Evolutionary conservation across 2,329 filamentous ascomycete genomes (phyloP).

Genomic region (Fusarium acutatum): DNA sequence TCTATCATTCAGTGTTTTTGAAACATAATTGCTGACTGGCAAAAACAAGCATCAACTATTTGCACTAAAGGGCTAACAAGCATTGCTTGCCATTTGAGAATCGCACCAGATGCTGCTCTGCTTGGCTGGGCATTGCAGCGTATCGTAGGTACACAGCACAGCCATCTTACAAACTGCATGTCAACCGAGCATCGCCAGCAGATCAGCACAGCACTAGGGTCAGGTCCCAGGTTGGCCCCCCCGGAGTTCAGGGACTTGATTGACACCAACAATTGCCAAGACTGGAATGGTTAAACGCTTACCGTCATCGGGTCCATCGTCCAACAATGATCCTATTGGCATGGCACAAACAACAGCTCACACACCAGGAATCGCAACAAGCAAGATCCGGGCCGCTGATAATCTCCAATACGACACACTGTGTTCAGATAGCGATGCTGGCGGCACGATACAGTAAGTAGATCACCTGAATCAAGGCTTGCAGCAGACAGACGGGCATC

Average conservation of each 20-base stretch:
- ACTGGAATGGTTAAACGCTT: constrained; percentile 21
- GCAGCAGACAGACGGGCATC: neutral
- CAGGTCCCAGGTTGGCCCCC: constrained; percentile 24
- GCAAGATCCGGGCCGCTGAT: constrained; percentile 26
- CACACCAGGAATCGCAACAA: constrained; percentile 17
- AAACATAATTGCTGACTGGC: neutral
- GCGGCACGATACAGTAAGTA: constrained; percentile 2
- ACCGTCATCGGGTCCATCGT: constrained; percentile 32
- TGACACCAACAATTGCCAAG: constrained; percentile 31
- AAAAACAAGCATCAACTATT: constrained; percentile 7
- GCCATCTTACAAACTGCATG: constrained; percentile 28
- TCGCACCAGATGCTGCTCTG: neutral
- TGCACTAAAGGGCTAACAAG: neutral
- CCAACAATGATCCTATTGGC: constrained; percentile 10
- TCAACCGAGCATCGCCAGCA: constrained; percentile 34
- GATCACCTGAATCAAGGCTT: neutral
- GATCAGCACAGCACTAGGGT: constrained; percentile 26
- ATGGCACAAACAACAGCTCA: neutral
- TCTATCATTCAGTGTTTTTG: neutral
- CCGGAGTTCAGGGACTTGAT: constrained; percentile 30
- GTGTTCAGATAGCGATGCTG: neutral
- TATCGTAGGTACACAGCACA: constrained; percentile 27
- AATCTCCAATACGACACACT: neutral
- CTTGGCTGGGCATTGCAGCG: neutral
- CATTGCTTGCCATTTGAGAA: neutral